A percentile compares a stretch with the other conserved stretches of the same genome.
Evolutionary conservation across 441 rosid genomes (phyloP).

Genomic region (Aquilaria agallochum): DNA sequence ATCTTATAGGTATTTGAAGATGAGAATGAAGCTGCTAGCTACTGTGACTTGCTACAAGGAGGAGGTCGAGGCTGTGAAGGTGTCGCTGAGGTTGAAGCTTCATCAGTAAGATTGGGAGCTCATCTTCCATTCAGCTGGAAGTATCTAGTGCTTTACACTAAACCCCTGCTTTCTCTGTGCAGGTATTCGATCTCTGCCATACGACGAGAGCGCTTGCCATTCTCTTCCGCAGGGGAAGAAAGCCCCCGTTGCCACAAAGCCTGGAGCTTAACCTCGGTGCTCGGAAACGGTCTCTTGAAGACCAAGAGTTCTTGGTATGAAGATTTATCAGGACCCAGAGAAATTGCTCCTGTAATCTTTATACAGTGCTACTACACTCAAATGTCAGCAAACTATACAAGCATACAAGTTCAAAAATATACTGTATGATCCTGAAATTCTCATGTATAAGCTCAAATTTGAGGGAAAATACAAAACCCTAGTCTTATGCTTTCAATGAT

Average conservation of each 20-base stretch:
- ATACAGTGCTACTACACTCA: too few relatives aligned
- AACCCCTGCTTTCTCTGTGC: slow-evolving; percentile 14
- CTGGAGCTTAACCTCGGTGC: slow-evolving; percentile 87
- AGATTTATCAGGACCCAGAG: background rate
- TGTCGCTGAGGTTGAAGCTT: slow-evolving; percentile 93
- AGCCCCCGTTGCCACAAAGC: slow-evolving; percentile 86
- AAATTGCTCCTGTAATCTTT: background rate
- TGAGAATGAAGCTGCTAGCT: slow-evolving; percentile 79
- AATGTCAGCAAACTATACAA: too few relatives aligned
- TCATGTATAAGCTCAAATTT: too few relatives aligned
- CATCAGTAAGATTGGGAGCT: slow-evolving; percentile 55
- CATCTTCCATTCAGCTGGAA: background rate
- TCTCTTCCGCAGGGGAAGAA: slow-evolving; percentile 84
- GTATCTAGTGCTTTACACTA: background rate
- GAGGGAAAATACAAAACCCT: too few relatives aligned
- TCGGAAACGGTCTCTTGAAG: slow-evolving; percentile 91
- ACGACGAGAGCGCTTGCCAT: slow-evolving; percentile 89
- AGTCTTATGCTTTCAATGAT: too few relatives aligned
- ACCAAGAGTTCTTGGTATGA: slow-evolving; percentile 42
- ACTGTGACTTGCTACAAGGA: slow-evolving; percentile 90
- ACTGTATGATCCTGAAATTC: too few relatives aligned
- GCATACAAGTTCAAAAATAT: too few relatives aligned
- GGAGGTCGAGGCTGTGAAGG: slow-evolving; percentile 98
- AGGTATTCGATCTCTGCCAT: slow-evolving; percentile 90
- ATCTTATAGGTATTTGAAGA: slow-evolving; percentile 82